phyloP scores from a whole-genome alignment of 2,329 filamentous ascomycete species.

The Xylariales sp. region DNA sequence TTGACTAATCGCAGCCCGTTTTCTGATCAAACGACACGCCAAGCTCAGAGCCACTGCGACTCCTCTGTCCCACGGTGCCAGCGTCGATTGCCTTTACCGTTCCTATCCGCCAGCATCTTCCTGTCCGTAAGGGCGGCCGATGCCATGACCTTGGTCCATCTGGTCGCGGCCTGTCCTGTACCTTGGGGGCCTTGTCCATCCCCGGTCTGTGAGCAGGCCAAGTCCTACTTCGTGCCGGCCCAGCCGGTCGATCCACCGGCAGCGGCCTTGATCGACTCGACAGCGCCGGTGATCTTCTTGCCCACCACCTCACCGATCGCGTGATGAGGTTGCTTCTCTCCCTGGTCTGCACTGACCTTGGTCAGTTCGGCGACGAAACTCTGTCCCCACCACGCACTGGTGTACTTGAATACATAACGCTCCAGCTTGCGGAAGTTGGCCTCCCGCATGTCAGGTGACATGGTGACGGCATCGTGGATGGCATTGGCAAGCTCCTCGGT shows the following conservation, averaged over 20 bases:
- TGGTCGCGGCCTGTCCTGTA: slow-evolving; percentile 2
- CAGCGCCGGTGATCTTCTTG: slow-evolving; percentile 1
- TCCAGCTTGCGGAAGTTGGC: slow-evolving; percentile 88
- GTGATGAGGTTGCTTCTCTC: slow-evolving; percentile 16
- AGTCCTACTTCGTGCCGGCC: neutral
- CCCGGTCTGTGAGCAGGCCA: neutral
- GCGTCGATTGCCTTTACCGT: neutral
- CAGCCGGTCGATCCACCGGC: neutral
- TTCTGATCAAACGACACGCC: too few relatives aligned
- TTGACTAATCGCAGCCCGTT: too few relatives aligned
- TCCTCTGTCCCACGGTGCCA: slow-evolving; percentile 7
- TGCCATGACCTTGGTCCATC: slow-evolving; percentile 1
- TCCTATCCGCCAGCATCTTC: neutral
- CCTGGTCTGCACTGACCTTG: slow-evolving; percentile 38
- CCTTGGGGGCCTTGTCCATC: slow-evolving; percentile 4
- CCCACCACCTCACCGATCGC: slow-evolving; percentile 1
- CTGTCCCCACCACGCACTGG: slow-evolving; percentile 93
- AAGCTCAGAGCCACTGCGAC: slow-evolving; percentile 7
- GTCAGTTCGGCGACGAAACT: slow-evolving; percentile 83
- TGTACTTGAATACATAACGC: slow-evolving; percentile 96
- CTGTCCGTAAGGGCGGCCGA: slow-evolving; percentile 1
- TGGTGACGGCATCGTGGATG: slow-evolving; percentile 94
- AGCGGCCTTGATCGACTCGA: neutral
- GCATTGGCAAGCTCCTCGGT: slow-evolving; percentile 91
- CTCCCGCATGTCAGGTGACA: slow-evolving; percentile 82